Evolutionary conservation across 768 basidiomycete genomes (phyloP), one percentile per base, ranked within the genome.

Genomic region (Gymnopilus dilepis): DNA sequence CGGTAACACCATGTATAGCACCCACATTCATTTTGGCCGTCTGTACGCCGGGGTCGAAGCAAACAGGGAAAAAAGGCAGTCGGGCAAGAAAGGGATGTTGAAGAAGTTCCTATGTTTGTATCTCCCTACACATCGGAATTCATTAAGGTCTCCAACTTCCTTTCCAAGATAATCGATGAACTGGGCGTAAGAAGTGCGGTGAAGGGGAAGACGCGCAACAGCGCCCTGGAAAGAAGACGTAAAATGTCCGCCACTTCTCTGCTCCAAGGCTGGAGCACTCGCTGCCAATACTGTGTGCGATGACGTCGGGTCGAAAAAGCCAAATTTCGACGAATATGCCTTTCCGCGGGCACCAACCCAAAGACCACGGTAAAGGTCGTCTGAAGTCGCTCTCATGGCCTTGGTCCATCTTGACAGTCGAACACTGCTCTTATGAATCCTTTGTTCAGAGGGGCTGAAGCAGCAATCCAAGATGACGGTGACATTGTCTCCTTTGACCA

Each of bases 401-500:
- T 82, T 81, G 6, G 88, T 88, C 78, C 82, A 89, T 42, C 89
- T 85, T 53, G 81, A 78, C 56, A 77, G 74, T 37, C 76, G 79
- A 30, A 86, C 80, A 61, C 81, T 76, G 28, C 78, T 68, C 15
- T 78, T 76, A 33, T 72, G 70, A 3, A 72, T 73, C 17, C 77
- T 73, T 48, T n/a, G n/a, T n/a, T 78, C 75, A 19, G 72, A 66
- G 12, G 81, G 75, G 9, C 83, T 79, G 73, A 89, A 89, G 66
- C 86, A 89, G 65, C 84, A 82, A 71, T 90, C 89, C 22, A 90
- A 76, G 58, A 90, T 79, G 59, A 90, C 71, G 1, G 88, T 87
- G 71, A 91, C 84, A 61, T 91, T 91, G 70, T 90, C 78, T 30
- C 89, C 89, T 66, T 90, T 91, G 45, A 73, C 75, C 24, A 73